Evolutionary conservation across 768 basidiomycete species (phyloP), one percentile per base, ranked within the genome.

Genomic region (Pulveroboletus sp.): DNA sequence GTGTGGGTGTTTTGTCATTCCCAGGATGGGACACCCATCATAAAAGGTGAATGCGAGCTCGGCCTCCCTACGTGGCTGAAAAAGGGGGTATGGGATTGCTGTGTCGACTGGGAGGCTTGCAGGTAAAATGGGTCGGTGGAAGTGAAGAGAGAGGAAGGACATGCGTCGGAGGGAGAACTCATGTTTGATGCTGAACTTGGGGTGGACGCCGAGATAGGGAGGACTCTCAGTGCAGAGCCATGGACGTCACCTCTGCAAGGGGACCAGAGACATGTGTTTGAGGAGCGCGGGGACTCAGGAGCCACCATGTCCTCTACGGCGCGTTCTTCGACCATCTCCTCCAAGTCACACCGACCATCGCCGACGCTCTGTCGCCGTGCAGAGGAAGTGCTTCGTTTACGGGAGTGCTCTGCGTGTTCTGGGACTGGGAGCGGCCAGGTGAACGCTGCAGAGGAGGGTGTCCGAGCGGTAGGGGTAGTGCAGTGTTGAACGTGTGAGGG

Each of bases 71-170:
- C 62, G 37, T 75, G 73, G 24, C 61, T 56, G 52, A 75, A 73
- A 46, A 75, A 66, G 10, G 68, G 33, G 10, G 61, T 18, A 33
- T 65, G 61, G 0, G 69, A 44, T 35, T 67, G 61, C 48, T 72
- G 70, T 10, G 65, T 54, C 6, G 70, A 50, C 53, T 76, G 76
- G n/a, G 65, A 57, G 21, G 70, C 70, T 18, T 76, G 73, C 50
- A 76, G 56, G 56, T 74, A 77, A 60, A 77, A 77, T n/a, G 76
- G 77, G 54, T 78, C 77, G 10, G 76, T 73, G 44, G 74, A 71
- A 1, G 73, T 63, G 58, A 77, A 77, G 30, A 64, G 55, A 32
- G 73, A 72, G 46, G 68, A 32, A 24, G 55, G 0, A 46, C 41
- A 57, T 1, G 60, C 24, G 24, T 67, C 67, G 32, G 59, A 45